Evolutionary conservation across 345 rosid species (phyloP), one percentile per base, ranked within the genome.

Genomic region (Arabidopsis suecica): DNA sequence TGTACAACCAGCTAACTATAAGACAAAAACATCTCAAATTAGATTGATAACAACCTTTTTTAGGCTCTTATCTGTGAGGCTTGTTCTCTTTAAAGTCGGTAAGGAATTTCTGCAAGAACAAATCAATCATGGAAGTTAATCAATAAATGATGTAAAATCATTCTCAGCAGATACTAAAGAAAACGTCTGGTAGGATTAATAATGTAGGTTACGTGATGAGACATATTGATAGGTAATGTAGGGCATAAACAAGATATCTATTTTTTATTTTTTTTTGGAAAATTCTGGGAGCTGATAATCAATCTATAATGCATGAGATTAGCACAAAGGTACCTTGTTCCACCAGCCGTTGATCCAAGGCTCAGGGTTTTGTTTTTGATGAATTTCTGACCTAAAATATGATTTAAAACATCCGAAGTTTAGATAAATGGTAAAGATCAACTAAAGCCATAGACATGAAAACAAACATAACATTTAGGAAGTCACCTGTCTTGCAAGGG

Each of bases 401-500:
- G 66, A 50, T 10, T 28, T 67, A 74, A 42, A 55, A 57, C 37
- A 65, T 71, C 84, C 70, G 28, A 61, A 72, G 16, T 44, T 37
- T 60, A 70, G 77, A 71, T 61, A 42, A 75, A 79, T 37, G 72
- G 51, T 78, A 67, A 81, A 67, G 60, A 55, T 71, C 61, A 42
- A 66, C 55, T 59, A 55, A 38, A 54, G 38, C 51, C 65, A 61
- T 67, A 60, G 37, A 73, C 10, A 68, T 51, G 55, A 79, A 6
- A 65, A 71, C 14, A 74, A 40, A 61, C 14, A 60, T 78, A 67
- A 34, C 62, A 13, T 28, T 56, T 65, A 33, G 60, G 37, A 79
- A 67, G 22, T 77, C 77, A 88, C 96, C 91, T 84, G 76, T 86
- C 78, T 67, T 86, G 42, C 53, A 64, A 47, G 65, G 71, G 57